Base-by-base conservation (phyloP, 257 asterid genomes). In the Solanum piurae region DNA sequence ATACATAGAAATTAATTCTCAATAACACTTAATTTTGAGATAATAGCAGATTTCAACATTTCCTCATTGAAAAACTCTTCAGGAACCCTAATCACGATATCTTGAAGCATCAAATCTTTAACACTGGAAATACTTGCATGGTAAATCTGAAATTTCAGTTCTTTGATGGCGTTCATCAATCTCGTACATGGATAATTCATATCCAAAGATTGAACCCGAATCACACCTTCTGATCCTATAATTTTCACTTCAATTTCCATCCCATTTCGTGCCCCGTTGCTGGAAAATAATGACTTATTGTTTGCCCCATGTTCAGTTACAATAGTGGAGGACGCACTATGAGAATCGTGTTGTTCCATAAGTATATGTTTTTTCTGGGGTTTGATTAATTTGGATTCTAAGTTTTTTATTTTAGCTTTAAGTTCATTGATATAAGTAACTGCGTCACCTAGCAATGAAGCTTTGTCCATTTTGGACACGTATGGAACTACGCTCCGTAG, bases 381-480 rank as follows among this genome's bases (percentile, higher is more conserved):
- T 10, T 38, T 14, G 31, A 79, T 36, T 88, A 74, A 74, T 74
- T 44, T 84, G 12, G 20, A 71, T 25, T 93, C 92, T 84, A 89
- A 58, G 31, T 40, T 88, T 5, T 87, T 60, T 4, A 93, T 25
- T 86, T 58, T 88, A 12, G 89, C 69, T 72, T 89, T 93, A 71
- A 93, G 93, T 10, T 89, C 90, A 4, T 90, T 90, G n/a, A 93
- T 93, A 42, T 92, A 92, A 6, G 88, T 37, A 12, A 92, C 92
- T 0, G 95, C 94, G 13, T 93, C 95, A 1, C 89, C 88, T 25
- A 93, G 91, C 2, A 92, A 87, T 1, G 94, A 93, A 34, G 93
- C 93, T 55, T 86, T 90, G 77, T 91, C 93, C 94, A 92, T 92
- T 52, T 86, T 88, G 6, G 94, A 91, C 4, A 93, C 93, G 23